phyloP scores from a whole-genome alignment of 163 green algal genomes.

The Chloromonas sp. region DNA sequence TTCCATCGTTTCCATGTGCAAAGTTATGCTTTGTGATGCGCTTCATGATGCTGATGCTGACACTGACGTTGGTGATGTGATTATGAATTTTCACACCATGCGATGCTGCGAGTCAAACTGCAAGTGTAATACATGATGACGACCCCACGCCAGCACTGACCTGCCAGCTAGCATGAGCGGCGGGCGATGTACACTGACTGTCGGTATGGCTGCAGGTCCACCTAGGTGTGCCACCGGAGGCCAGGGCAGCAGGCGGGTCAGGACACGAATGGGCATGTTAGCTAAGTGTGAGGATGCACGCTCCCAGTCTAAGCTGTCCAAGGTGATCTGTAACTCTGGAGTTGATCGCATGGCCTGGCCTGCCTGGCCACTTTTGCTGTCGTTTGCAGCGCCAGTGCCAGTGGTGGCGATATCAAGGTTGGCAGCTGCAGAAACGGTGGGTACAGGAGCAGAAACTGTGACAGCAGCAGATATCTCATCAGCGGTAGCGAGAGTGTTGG shows the following conservation, averaged over 20 bases:
- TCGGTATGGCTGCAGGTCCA: background rate
- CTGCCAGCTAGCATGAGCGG: slow-evolving; percentile 30
- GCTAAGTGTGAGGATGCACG: background rate
- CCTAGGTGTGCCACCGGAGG: background rate
- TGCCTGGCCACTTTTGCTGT: too few species aligned
- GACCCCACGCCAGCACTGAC: slow-evolving; percentile 2
- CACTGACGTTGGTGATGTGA: too few species aligned
- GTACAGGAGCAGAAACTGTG: background rate
- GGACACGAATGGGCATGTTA: slow-evolving; percentile 8
- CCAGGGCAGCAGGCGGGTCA: slow-evolving; percentile 20
- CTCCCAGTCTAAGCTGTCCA: background rate
- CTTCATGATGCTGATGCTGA: too few species aligned
- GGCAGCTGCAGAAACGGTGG: too few species aligned
- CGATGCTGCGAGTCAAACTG: too few species aligned
- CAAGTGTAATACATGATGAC: too few species aligned
- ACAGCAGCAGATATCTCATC: background rate
- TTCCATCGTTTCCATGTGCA: too few species aligned
- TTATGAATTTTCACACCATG: too few species aligned
- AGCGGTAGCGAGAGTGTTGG: background rate
- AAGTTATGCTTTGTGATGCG: too few species aligned
- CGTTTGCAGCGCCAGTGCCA: too few species aligned
- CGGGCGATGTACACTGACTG: slow-evolving; percentile 6
- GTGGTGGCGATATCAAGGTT: too few species aligned
- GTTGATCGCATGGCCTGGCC: too few species aligned
- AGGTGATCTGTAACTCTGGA: background rate